Base-by-base conservation (phyloP, 371 early-diverging fungal species). In the Smittium mucronatum region DNA sequence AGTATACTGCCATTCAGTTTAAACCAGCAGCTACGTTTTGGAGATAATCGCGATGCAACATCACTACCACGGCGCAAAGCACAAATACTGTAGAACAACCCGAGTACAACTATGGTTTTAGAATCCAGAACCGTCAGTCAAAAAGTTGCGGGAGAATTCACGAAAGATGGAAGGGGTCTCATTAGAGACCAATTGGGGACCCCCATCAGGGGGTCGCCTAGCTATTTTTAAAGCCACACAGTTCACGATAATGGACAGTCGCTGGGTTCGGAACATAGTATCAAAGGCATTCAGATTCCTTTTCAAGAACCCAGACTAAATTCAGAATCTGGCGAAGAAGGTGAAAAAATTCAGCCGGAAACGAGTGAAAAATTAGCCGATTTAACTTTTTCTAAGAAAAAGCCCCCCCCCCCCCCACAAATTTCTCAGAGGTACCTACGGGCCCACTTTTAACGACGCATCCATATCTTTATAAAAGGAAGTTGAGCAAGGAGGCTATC, bases 181-280 rank as follows among this genome's bases (percentile, higher is more conserved):
- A 34, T 26, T n/a, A 36, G 34, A 65, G 65, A 34, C 32, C n/a
- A 5, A 33, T 15, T 32, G 11, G 5, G 34, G 34, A 17, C 32
- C n/a, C n/a, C 11, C 65, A 65, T 26, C 34, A 65, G 21, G 65
- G 15, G 21, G 65, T 11, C 1, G 65, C 2, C 65, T 65, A 1
- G n/a, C 28, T 25, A 28, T 33, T n/a, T 65, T 33, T 34, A 32
- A 65, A 33, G 34, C n/a, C 15, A 36, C 21, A 25, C 34, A 34
- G 65, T n/a, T 15, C 32, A n/a, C 17, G 5, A 26, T 65, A 15
- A 65, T 34, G 25, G 11, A 34, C 65, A 36, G 36, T n/a, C n/a
- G 34, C 2, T 65, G 65, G 65, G 5, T 65, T n/a, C 65, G 34
- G n/a, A 25, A n/a, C n/a, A 33, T 36, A n/a, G 17, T 65, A 8